Base-by-base conservation (phyloP, 352 stramenopile genomes). In the Phytophthora boehmeriae region DNA sequence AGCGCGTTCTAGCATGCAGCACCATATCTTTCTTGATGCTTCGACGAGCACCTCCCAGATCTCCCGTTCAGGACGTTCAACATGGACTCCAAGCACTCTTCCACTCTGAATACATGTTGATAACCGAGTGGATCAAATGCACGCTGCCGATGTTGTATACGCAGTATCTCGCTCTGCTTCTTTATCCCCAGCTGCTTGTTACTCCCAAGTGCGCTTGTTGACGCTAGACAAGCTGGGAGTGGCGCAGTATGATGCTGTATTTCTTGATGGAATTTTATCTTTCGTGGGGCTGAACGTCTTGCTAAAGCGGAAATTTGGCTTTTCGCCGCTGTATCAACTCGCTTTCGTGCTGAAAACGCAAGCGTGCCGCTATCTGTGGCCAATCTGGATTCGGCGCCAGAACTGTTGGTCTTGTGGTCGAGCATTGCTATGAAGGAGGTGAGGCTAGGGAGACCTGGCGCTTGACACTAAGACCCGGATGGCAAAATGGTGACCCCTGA, bases 261-360 rank as follows among this genome's bases (percentile, higher is more conserved):
- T 34, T 25, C 1, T 35, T 16, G 5, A 43, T 60, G 8, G 59
- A 73, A 32, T 38, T 55, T 43, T 22, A 6, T 51, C 30, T 4
- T 63, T 68, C 11, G 5, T 67, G 5, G 56, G n/a, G 5, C 23
- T 67, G 16, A 27, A 53, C 23, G 3, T 59, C 8, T 23, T 55
- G 6, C 34, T 73, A n/a, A 51, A 63, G 36, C 16, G 44, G 4
- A 53, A 39, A 25, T 71, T 78, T n/a, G 55, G 42, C 4, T 66
- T 63, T 30, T 59, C 55, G 2, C 48, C 59, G 13, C 16, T 71
- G 4, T 66, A 72, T 28, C 49, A 67, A 19, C 45, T 81, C 9
- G 73, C 60, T 1, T 78, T 81, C 43, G 69, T 81, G 27, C 54
- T 81, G 2, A 66, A 81, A 50, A 71, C 36, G 4, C 62, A 78